Base-by-base conservation (phyloP, 208 protist species). In the Wallacemonas sp. region DNA sequence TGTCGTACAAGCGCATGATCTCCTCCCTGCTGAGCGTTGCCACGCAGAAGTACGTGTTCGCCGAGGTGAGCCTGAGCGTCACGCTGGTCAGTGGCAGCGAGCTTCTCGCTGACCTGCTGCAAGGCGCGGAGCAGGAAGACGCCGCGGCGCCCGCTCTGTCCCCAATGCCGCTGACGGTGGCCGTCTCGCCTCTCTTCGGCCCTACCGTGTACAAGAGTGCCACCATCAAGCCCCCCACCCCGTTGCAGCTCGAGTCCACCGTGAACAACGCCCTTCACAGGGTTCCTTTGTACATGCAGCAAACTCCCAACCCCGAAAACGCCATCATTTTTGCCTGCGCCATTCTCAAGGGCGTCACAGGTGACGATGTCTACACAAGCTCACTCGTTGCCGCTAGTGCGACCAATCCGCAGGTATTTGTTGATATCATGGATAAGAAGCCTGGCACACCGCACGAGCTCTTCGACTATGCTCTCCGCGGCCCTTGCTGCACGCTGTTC, bases 131-230 rank as follows among this genome's bases (percentile, higher is more conserved):
- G 27, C 22, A 60, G n/a, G 68, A 36, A n/a, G 31, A 27, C 33
- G 46, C 36, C 42, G 61, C 59, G 31, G 53, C 39, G n/a, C 45
- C 54, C 53, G 56, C 56, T 21, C 69, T 66, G 63, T 24, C 62
- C 17, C 67, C 77, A 31, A 69, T 70, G 55, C 61, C 67, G 53
- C 60, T 86, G 19, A 67, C 66, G 27, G 70, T 75, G 19, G 75
- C 82, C 30, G 82, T 82, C 51, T 90, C 83, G 8, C 83, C 83
- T 2, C 74, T 86, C 22, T 86, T 83, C 44, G 83, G 83, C 21
- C 83, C 83, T 6, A 84, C 72, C 12, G 77, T 90, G 66, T 67
- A 76, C 77, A 77, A 75, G 69, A 72, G 79, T 14, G 86, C 70
- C 22, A 79, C 77, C 12, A 72, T 80, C 62, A 84, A 76, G 66